Base-by-base conservation (phyloP, 352 stramenopile species). In the Phytophthora pseudosyringae region DNA sequence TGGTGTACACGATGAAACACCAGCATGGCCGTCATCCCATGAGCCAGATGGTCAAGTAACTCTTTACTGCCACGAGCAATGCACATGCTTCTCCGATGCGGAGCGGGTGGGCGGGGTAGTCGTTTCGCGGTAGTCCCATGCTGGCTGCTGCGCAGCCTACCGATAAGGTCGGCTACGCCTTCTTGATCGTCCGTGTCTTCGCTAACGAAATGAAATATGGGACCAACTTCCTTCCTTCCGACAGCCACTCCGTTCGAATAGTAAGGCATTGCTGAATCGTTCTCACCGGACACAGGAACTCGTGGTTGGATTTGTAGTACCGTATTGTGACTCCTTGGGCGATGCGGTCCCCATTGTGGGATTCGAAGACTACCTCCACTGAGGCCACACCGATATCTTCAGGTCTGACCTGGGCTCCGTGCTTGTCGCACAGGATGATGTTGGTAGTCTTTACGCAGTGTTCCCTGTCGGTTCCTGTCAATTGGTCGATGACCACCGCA, bases 21-120 rank as follows among this genome's bases (percentile, higher is more conserved):
- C 68, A 72, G 18, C 53, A 69, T 16, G 62, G 62, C 54, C 68
- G 67, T 15, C 62, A 65, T 31, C 56, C 47, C 67, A 75, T 64
- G 0, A 67, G 62, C 1, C 54, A 41, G 41, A 67, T 72, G 52
- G 72, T 16, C 5, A 46, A 11, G 6, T 28, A 15, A 6, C 39
- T 28, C 2, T 29, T 26, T 26, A 15, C 39, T 10, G 62, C 52
- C 29, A 53, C 59, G 7, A 71, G 61, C 3, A 75, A 38, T 2
- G 67, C 57, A 31, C 41, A 48, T 4, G 41, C 41, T 31, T 21
- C 41, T 26, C 41, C 41, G 9, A 48, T 39, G 5, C 35, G 35
- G 1, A 39, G 11, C 11, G 35, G 15, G 11, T 39, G 35, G 11
- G 35, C 5, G 11, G 35, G 15, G 35, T 39, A 39, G 15, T 39